Percentiles rank a stretch among this genome's conserved stretches.
These are phyloP conservation scores for Phytophthora ohioensis DNA, from an alignment of 352 stramenopile species.

Conservation along the genomic window DNA sequence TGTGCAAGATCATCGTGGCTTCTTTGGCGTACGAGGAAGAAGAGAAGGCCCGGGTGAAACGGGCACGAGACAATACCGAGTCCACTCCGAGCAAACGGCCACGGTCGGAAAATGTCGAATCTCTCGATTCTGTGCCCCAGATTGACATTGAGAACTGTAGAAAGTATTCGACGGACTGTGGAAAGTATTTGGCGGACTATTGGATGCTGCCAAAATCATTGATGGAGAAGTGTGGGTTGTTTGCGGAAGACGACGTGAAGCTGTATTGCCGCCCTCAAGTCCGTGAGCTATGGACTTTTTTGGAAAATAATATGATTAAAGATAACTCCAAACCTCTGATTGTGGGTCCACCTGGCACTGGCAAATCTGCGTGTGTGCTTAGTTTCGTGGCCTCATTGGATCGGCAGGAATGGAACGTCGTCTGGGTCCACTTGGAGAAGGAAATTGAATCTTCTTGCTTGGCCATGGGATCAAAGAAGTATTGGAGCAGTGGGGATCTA, in stretches of 20 bases:
- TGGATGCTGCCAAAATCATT: background rate
- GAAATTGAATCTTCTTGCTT: too few relatives aligned
- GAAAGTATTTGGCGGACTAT: too few relatives aligned
- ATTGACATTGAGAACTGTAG: too few relatives aligned
- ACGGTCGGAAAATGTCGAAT: too few relatives aligned
- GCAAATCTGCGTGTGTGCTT: constrained; percentile 28
- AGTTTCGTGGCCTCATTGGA: constrained; percentile 29
- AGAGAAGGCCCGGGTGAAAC: too few relatives aligned
- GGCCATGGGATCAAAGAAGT: background rate
- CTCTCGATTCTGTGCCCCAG: too few relatives aligned
- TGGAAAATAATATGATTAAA: constrained; percentile 9
- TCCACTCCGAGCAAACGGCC: too few relatives aligned
- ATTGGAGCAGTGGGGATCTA: too few relatives aligned
- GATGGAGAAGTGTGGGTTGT: background rate
- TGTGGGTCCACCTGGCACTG: constrained; percentile 30
- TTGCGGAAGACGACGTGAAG: constrained; percentile 6
- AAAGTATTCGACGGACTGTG: too few relatives aligned
- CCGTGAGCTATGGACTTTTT: constrained; percentile 11
- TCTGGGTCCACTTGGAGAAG: constrained; percentile 28
- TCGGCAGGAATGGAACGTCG: constrained; percentile 33
- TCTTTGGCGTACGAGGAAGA: too few relatives aligned
- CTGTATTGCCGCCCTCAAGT: constrained; percentile 17
- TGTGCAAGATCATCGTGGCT: constrained; percentile 82
- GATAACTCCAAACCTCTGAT: constrained; percentile 22
- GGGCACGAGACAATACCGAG: too few relatives aligned